phyloP scores from a whole-genome alignment of 2,329 filamentous ascomycete genomes.

The Lecanicillium sp. region DNA sequence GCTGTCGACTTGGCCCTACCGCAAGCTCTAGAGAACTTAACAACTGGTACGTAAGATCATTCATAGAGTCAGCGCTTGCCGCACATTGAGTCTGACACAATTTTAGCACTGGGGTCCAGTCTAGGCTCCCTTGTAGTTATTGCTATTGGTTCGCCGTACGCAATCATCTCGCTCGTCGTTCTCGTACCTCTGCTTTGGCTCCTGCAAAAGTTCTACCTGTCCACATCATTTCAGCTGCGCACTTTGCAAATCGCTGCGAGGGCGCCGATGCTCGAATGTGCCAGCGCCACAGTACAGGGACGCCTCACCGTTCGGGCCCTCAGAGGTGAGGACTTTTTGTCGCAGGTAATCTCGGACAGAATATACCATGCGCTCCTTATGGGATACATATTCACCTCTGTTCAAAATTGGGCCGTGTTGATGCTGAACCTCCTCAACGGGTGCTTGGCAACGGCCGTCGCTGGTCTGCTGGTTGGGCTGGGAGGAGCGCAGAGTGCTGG shows the following conservation, averaged over 20 bases:
- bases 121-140: conserved; percentile 3
- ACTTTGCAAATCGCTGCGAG: background rate
- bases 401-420: background rate
- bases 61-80: too few species aligned
- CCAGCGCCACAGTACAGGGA: background rate
- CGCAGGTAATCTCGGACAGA: conserved; percentile 1
- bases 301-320: background rate
- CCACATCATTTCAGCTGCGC: conserved; percentile 1
- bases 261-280: conserved; percentile 3
- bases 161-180: background rate
- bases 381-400: background rate
- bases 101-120: background rate
- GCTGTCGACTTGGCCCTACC: conserved; percentile 2
- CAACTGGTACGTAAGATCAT: background rate
- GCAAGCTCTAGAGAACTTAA: background rate
- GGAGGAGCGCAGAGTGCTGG: background rate
- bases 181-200: background rate
- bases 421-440: conserved; percentile 3
- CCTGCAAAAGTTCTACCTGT: conserved; percentile 1
- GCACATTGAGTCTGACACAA: too few species aligned
- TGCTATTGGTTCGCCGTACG: conserved; percentile 1
- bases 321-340: background rate
- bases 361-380: background rate
- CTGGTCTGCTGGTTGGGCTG: conserved; percentile 2
- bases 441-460: background rate